phyloP scores from a whole-genome alignment of 257 asterid species.

The Jacaranda copaia region DNA sequence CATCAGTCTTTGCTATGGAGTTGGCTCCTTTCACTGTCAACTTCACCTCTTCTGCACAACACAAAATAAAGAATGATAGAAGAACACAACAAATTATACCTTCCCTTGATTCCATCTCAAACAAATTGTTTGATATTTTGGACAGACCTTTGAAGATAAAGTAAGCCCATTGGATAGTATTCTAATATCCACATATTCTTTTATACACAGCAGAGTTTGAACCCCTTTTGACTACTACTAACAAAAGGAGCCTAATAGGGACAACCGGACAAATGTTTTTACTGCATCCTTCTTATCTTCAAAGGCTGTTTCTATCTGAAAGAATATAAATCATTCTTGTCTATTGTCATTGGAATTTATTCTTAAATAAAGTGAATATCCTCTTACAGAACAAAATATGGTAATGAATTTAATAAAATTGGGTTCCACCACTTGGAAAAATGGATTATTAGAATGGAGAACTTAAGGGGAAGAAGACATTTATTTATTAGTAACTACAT shows the following conservation, averaged over 20 bases:
- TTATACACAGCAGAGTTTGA: background rate
- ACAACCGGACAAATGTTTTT: slow-evolving; percentile 40
- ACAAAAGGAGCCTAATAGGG: slow-evolving; percentile 33
- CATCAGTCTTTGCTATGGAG: slow-evolving; percentile 68
- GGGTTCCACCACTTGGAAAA: background rate
- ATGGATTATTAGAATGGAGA: background rate
- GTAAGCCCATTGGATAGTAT: slow-evolving; percentile 16
- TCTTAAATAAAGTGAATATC: background rate
- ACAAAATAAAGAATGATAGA: slow-evolving; percentile 38
- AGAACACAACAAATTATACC: slow-evolving; percentile 32
- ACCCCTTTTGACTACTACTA: background rate
- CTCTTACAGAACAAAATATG: background rate
- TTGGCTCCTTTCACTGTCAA: slow-evolving; percentile 50
- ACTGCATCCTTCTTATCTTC: slow-evolving; percentile 34
- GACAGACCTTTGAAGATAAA: slow-evolving; percentile 38
- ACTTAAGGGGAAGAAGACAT: background rate
- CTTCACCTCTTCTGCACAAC: slow-evolving; percentile 53
- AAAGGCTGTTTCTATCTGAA: background rate
- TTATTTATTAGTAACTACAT: background rate
- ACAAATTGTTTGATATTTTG: slow-evolving; percentile 20
- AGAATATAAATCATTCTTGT: background rate
- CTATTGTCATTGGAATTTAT: background rate
- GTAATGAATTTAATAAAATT: background rate
- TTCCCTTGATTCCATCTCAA: slow-evolving; percentile 46
- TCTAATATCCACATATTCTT: slow-evolving; percentile 27